Evolutionary conservation across 2,329 filamentous ascomycete genomes (phyloP).

Genomic region (Aspergillus sp.): DNA sequence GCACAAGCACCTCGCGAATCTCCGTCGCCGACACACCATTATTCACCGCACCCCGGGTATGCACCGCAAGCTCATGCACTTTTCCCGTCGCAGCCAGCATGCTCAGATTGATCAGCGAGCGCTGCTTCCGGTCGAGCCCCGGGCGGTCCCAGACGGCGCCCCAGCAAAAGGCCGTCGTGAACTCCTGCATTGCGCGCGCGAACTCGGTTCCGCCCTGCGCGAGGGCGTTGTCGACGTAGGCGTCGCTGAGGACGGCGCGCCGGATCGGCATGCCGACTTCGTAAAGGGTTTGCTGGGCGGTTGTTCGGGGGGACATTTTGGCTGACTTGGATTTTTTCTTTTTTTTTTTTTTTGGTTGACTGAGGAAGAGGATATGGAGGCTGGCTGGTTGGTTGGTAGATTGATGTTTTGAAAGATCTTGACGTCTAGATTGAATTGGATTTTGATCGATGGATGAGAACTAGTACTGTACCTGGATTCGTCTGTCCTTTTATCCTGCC

Average conservation of each 20-base stretch:
- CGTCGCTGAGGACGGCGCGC: constrained; percentile 18
- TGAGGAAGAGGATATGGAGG: too few relatives aligned
- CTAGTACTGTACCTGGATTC: too few relatives aligned
- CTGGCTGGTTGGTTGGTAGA: too few relatives aligned
- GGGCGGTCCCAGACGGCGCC: constrained; percentile 17
- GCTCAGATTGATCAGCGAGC: constrained; percentile 49
- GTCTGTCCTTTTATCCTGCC: too few relatives aligned
- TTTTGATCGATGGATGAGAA: too few relatives aligned
- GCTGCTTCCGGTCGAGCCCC: constrained; percentile 8
- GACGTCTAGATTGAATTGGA: too few relatives aligned
- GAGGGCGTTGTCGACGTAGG: constrained; percentile 24
- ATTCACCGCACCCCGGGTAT: constrained; percentile 62
- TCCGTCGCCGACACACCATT: constrained; percentile 63
- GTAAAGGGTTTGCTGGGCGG: not conserved
- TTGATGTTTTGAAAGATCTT: too few relatives aligned
- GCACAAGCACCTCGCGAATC: constrained; percentile 53
- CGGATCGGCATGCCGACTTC: constrained; percentile 9
- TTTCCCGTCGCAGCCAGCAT: constrained; percentile 65
- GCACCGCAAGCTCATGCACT: constrained; percentile 60
- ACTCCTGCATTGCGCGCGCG: constrained; percentile 28
- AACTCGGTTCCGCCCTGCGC: constrained; percentile 29
- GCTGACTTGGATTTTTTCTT: too few relatives aligned
- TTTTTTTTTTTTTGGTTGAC: too few relatives aligned
- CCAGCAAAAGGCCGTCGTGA: constrained; percentile 21
- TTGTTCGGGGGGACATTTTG: not conserved